Evolutionary conservation across 106 monocot genomes (phyloP).

Genomic region (Platanthera zijinensis): DNA sequence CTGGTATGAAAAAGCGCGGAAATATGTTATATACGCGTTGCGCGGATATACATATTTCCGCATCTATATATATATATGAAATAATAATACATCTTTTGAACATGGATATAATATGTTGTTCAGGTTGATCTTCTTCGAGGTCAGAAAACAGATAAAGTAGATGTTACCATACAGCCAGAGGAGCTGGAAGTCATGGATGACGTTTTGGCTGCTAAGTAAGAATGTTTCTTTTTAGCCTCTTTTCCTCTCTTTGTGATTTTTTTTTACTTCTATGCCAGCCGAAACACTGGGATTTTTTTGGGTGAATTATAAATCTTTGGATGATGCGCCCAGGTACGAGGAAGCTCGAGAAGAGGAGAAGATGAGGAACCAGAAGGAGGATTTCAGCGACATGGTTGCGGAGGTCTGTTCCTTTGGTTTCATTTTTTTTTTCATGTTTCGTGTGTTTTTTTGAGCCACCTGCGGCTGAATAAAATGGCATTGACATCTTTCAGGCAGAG

Average conservation of each 20-base stretch:
- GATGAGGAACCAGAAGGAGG: conserved; percentile 92
- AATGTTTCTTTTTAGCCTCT: not conserved
- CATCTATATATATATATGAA: no score
- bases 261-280: no score
- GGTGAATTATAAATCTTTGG: not conserved
- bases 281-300: not conserved
- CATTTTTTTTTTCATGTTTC: not conserved
- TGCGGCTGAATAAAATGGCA: not conserved
- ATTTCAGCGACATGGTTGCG: conserved; percentile 99
- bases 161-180: conserved; percentile 95
- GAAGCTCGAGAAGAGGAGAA: conserved; percentile 98
- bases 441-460: not conserved
- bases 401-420: conserved; percentile 45
- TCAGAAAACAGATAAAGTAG: conserved; percentile 95
- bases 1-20: no score
- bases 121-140: conserved; percentile 92
- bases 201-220: conserved; percentile 91
- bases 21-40: no score
- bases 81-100: no score
- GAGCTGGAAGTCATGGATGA: conserved; percentile 94
- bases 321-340: conserved; percentile 49
- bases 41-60: no score
- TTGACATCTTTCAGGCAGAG: conserved; percentile 43
- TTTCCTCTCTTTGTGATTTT: not conserved
- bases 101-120: not conserved